Conservation (phyloP, 352 stramenopile genomes). For the Elongisporangium anandrum region DNA sequence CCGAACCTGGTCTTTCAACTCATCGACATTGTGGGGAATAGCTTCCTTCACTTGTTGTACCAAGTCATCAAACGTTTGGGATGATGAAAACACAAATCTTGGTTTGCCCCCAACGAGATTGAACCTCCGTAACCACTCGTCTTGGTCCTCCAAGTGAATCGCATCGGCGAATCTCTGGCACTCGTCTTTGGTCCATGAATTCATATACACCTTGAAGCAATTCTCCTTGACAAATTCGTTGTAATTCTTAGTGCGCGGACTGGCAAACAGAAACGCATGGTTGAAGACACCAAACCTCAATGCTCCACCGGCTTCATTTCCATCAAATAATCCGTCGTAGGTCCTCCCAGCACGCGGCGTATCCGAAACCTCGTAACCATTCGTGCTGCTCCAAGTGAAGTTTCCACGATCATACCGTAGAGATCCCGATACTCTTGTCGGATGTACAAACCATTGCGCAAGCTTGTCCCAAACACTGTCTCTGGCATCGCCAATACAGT, state of each 20-base stretch:
- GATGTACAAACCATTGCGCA: not conserved
- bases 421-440: not conserved
- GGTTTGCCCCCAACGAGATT: conserved; percentile 20
- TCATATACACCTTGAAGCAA: conserved; percentile 22
- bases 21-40: not conserved
- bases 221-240: conserved; percentile 17
- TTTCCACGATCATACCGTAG: not conserved
- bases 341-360: not conserved
- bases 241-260: conserved; percentile 15
- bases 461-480: not conserved
- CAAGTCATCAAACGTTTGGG: conserved; percentile 3
- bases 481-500: not conserved
- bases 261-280: conserved; percentile 15
- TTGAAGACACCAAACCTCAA: not conserved
- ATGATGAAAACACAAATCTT: conserved; percentile 18
- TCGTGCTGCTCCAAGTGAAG: not conserved
- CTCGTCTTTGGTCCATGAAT: conserved; percentile 22
- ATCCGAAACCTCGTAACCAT: not conserved
- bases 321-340: not conserved
- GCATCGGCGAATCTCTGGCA: conserved; percentile 11
- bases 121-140: conserved; percentile 16
- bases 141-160: conserved; percentile 9
- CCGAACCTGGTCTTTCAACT: not conserved
- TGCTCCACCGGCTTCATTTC: not conserved
- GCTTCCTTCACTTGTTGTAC: not conserved